These are phyloP conservation scores for Platanthera zijinensis DNA, from an alignment of 106 monocot species.

Conservation along the genomic window DNA sequence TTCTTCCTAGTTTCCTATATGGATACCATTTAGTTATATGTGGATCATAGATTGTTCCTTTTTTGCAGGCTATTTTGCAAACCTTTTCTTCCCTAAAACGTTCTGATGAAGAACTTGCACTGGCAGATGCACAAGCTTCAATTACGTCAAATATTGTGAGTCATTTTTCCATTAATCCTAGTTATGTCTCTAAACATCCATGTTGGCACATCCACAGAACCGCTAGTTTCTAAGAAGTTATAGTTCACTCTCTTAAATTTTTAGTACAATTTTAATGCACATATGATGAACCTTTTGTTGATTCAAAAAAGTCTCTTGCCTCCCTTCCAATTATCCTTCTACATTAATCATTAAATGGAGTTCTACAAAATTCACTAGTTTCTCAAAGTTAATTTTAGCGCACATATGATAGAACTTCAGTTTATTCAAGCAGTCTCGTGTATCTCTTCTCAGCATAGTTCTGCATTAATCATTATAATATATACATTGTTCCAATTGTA, in stretches of 20 bases:
- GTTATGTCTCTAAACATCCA: background rate
- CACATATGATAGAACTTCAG: background rate
- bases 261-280: background rate
- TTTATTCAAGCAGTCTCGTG: background rate
- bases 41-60: conserved; percentile 3
- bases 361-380: no score
- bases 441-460: background rate
- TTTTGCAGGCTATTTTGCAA: conserved; percentile 65
- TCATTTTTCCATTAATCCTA: conserved; percentile 2
- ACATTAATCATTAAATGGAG: background rate
- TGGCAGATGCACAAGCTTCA: conserved; percentile 62
- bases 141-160: conserved; percentile 81
- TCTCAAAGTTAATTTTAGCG: background rate
- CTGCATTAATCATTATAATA: background rate
- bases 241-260: background rate
- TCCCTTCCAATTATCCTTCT: background rate
- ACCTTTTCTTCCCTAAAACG: conserved; percentile 65
- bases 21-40: background rate
- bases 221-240: background rate
- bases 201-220: background rate
- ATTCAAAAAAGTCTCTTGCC: background rate
- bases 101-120: conserved; percentile 73
- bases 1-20: background rate
- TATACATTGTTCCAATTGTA: background rate
- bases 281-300: background rate